Conservation (phyloP, 768 basidiomycete species). For the Lactifluus pinguis region DNA sequence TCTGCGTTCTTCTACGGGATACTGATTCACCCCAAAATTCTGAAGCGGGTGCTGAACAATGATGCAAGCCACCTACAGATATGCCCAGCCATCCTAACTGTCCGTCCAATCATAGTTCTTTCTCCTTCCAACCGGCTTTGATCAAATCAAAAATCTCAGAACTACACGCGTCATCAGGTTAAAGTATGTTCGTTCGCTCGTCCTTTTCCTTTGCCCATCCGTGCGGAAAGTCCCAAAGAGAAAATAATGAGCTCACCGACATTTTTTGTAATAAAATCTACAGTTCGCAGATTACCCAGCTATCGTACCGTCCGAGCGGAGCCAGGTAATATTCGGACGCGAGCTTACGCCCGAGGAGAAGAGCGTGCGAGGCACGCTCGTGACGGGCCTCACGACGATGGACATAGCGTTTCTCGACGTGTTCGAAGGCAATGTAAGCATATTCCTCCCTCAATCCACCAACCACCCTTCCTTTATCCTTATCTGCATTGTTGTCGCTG, state of each 20-base stretch:
- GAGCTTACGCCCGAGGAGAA: slow-evolving; percentile 52
- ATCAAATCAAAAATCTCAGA: slow-evolving; percentile 31
- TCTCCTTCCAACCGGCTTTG: neutral
- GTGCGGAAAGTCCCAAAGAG: too few relatives aligned
- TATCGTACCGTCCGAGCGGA: slow-evolving; percentile 51
- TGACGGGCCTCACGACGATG: slow-evolving; percentile 52
- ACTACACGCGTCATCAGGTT: slow-evolving; percentile 75
- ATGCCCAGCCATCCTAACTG: slow-evolving; percentile 66
- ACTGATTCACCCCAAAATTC: slow-evolving; percentile 77
- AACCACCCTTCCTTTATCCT: too few relatives aligned
- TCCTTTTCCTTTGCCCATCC: too few relatives aligned
- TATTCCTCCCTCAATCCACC: neutral
- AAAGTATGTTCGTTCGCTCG: slow-evolving; percentile 41
- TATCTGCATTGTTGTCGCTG: too few relatives aligned
- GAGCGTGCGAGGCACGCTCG: slow-evolving; percentile 71
- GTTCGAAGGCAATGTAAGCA: slow-evolving; percentile 73
- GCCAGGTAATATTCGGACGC: slow-evolving; percentile 28
- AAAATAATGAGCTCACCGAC: too few relatives aligned
- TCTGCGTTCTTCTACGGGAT: slow-evolving; percentile 86
- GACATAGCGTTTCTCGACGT: slow-evolving; percentile 66
- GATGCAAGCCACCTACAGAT: slow-evolving; percentile 54
- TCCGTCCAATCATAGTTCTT: slow-evolving; percentile 27
- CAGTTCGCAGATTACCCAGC: slow-evolving; percentile 78
- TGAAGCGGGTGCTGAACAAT: slow-evolving; percentile 66
- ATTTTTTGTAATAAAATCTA: too few relatives aligned